Evolutionary conservation across 1,139 yeast genomes (phyloP).

Genomic region (Candida sojae): DNA sequence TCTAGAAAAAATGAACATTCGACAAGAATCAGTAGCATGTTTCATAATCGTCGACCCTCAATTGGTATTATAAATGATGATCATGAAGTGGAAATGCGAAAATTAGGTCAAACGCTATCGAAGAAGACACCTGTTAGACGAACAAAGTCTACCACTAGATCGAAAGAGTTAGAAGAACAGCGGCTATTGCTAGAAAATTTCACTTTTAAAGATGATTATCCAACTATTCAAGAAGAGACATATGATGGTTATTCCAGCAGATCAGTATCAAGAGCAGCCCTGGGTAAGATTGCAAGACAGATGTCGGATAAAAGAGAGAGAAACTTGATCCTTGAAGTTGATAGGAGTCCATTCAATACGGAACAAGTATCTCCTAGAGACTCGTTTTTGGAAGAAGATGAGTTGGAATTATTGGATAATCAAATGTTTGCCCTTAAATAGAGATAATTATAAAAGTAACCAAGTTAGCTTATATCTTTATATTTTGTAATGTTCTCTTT

Average conservation of each 20-base stretch:
- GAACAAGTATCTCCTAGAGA: conserved; percentile 8
- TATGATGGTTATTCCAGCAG: conserved; percentile 19
- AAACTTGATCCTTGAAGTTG: conserved; percentile 4
- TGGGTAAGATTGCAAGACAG: not conserved
- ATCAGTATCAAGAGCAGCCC: conserved; percentile 6
- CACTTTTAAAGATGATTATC: conserved; percentile 18
- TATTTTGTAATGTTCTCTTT: not conserved
- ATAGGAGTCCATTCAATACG: conserved; percentile 4
- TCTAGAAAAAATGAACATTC: not conserved
- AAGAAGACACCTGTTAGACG: conserved; percentile 29
- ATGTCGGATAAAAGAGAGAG: conserved; percentile 2
- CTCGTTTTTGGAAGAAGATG: conserved; percentile 32
- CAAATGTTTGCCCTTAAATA: conserved; percentile 9
- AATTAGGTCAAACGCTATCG: conserved; percentile 34
- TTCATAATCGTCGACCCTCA: conserved; percentile 1
- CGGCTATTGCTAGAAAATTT: conserved; percentile 7
- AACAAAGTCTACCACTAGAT: conserved; percentile 14
- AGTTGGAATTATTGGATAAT: conserved; percentile 26
- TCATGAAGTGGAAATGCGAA: conserved; percentile 29
- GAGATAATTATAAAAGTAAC: not conserved
- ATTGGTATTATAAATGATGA: not conserved
- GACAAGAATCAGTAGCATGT: not conserved
- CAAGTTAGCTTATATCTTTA: not conserved
- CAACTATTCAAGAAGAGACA: conserved; percentile 16
- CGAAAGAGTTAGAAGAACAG: conserved; percentile 12